Percentiles rank a stretch among this genome's conserved stretches.
phyloP scores from a whole-genome alignment of 495 filamentous ascomycete species.

The Aspergillus kassunensis region DNA sequence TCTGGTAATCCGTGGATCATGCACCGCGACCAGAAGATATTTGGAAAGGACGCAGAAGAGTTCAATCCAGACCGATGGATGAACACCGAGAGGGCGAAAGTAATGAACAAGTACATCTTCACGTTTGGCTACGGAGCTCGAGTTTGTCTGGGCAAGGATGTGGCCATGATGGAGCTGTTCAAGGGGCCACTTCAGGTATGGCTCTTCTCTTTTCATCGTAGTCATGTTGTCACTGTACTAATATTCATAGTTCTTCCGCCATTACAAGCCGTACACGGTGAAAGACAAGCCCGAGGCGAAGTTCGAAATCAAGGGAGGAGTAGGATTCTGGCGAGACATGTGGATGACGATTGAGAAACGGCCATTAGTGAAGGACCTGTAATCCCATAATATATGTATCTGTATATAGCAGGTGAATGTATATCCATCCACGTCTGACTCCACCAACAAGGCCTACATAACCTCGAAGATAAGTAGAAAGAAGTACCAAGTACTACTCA shows the following conservation, averaged over 20 bases:
- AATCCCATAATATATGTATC: no score
- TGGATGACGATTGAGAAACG: conserved; percentile 43
- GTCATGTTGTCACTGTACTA: conserved; percentile 4
- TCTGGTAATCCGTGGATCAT: conserved; percentile 52
- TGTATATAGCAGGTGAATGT: no score
- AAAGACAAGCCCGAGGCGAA: conserved; percentile 30
- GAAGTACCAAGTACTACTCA: no score
- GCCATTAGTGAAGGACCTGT: conserved; percentile 3
- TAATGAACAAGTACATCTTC: conserved; percentile 50
- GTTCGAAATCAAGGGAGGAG: conserved; percentile 45
- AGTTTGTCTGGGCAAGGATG: conserved; percentile 50
- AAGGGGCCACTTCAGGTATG: conserved; percentile 48
- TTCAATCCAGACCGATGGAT: conserved; percentile 43
- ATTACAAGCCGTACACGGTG: conserved; percentile 29
- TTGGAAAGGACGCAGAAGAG: conserved; percentile 44
- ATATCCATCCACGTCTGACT: no score
- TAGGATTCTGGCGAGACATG: conserved; percentile 45
- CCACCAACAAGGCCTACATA: no score
- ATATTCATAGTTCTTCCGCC: conserved; percentile 33
- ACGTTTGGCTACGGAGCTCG: conserved; percentile 53
- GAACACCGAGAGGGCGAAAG: conserved; percentile 36
- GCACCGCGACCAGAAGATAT: conserved; percentile 47
- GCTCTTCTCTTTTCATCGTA: no score
- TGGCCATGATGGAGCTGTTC: conserved; percentile 56
- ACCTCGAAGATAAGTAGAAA: no score